Conservation (phyloP, 2,329 filamentous ascomycete species). For the Sclerotinia spermophila region DNA sequence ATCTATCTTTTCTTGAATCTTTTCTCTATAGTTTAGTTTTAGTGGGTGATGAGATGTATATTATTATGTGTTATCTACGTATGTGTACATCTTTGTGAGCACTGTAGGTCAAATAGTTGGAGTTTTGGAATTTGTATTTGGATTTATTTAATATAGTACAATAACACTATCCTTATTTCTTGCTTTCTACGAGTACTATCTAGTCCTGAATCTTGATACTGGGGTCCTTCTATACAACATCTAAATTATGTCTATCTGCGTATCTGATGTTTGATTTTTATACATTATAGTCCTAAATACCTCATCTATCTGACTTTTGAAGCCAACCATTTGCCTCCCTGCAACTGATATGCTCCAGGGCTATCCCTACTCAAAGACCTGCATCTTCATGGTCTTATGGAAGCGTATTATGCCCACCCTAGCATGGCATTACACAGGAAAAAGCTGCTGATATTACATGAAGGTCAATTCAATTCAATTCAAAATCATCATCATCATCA, state of each 20-base stretch:
- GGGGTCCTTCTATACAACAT: neutral
- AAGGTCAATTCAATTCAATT: neutral
- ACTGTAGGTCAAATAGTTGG: neutral
- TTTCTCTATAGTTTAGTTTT: neutral
- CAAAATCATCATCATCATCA: neutral
- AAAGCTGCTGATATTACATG: neutral
- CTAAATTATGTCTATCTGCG: neutral
- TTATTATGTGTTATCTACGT: neutral
- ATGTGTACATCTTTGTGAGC: neutral
- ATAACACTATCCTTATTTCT: too few relatives aligned
- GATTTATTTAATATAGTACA: neutral
- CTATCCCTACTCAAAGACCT: neutral
- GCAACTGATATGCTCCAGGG: neutral
- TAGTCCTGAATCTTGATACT: neutral
- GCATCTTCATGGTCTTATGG: neutral
- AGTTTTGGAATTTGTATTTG: neutral
- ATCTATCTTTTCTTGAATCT: neutral
- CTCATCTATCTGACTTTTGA: neutral
- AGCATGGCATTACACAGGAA: too few relatives aligned
- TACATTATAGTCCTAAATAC: neutral
- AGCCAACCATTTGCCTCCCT: neutral
- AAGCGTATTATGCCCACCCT: neutral
- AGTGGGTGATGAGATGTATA: neutral
- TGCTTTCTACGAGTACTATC: too few relatives aligned
- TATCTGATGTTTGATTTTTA: neutral